Conservation (phyloP, 108 stramenopile species). For the Nitzschia sp. region DNA sequence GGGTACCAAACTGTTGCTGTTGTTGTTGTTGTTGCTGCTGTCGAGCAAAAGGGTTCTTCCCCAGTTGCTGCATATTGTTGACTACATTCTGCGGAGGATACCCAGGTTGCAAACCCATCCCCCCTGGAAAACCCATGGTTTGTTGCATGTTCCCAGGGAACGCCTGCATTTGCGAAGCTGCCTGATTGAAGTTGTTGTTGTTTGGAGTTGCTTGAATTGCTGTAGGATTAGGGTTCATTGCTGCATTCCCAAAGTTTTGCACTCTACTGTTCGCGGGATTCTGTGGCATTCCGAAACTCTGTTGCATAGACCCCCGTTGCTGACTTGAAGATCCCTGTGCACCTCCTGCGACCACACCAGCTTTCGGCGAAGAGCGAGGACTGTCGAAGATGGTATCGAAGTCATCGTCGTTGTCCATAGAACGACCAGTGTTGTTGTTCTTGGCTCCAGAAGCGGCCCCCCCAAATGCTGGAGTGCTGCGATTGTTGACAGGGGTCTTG, state of each 20-base stretch:
- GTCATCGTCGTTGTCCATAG: background rate
- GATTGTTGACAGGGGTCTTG: background rate
- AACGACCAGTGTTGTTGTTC: background rate
- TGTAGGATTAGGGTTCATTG: background rate
- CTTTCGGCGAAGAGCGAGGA: background rate
- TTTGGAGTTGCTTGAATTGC: background rate
- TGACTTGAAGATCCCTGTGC: background rate
- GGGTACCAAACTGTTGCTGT: slow-evolving; percentile 8
- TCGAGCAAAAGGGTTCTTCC: background rate
- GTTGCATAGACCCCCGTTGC: too few relatives aligned
- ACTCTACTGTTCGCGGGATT: background rate
- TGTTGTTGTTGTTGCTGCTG: slow-evolving; percentile 6
- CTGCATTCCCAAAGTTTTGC: background rate
- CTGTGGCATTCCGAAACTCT: background rate
- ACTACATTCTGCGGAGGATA: background rate
- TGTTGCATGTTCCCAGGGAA: background rate
- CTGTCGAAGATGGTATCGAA: background rate
- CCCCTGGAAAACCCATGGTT: background rate
- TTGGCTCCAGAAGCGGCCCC: background rate
- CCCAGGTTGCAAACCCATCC: too few relatives aligned
- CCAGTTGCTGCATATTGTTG: slow-evolving; percentile 9
- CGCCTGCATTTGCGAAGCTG: background rate
- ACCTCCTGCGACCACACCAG: background rate
- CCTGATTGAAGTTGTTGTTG: background rate
- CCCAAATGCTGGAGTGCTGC: background rate